phyloP scores from a whole-genome alignment of 2,329 filamentous ascomycete genomes.

The Phialemoniopsis sp. region DNA sequence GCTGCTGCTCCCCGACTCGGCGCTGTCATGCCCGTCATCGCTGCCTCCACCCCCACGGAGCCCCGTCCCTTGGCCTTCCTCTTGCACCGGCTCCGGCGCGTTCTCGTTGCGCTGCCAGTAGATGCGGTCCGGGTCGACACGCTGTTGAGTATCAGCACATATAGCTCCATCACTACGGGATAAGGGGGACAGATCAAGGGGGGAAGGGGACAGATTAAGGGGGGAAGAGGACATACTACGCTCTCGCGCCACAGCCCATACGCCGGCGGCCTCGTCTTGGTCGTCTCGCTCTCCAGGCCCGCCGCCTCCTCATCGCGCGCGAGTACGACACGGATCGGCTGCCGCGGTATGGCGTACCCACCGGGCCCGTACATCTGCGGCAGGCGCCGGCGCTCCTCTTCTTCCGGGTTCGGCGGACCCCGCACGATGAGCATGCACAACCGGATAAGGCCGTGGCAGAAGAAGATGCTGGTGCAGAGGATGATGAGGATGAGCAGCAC shows the following conservation, averaged over 20 bases:
- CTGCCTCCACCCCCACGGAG: slow-evolving; percentile 8
- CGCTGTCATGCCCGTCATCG: slow-evolving; percentile 11
- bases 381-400: slow-evolving; percentile 21
- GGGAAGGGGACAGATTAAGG: too few species aligned
- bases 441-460: slow-evolving; percentile 73
- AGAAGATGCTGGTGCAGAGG: slow-evolving; percentile 69
- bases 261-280: slow-evolving; percentile 67
- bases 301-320: slow-evolving; percentile 69
- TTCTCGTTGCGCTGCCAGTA: slow-evolving; percentile 70
- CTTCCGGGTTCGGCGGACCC: slow-evolving; percentile 27
- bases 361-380: slow-evolving; percentile 47
- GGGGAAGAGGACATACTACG: slow-evolving; percentile 54
- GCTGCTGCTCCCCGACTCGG: slow-evolving; percentile 12
- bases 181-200: too few species aligned
- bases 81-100: slow-evolving; percentile 11
- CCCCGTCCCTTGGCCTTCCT: too few species aligned
- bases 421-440: slow-evolving; percentile 63
- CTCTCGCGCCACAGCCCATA: slow-evolving; percentile 84
- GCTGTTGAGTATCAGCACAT: slow-evolving; percentile 30
- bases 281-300: slow-evolving; percentile 48
- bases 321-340: slow-evolving; percentile 74
- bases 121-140: slow-evolving; percentile 75
- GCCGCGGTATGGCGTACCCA: slow-evolving; percentile 65
- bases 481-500: slow-evolving; percentile 77
- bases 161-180: too few species aligned